These are phyloP conservation scores for Pleurotus citrinopileatus DNA, from an alignment of 768 basidiomycete genomes.

Conservation along the genomic window DNA sequence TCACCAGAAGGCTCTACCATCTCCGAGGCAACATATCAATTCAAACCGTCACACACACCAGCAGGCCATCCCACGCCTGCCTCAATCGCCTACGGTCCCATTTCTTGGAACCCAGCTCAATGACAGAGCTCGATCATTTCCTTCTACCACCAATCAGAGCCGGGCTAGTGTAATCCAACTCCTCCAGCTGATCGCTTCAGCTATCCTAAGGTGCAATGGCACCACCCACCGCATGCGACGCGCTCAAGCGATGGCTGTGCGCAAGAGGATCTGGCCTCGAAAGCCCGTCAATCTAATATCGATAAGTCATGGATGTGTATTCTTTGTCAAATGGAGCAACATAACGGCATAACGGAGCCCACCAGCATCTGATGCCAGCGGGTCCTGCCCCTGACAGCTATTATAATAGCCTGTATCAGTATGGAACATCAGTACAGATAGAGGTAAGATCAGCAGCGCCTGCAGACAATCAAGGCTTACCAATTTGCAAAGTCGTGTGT, in stretches of 20 bases:
- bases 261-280: not conserved
- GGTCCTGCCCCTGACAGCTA: not conserved
- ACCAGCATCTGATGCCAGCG: not conserved
- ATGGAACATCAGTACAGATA: not conserved
- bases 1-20: not conserved
- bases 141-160: not conserved
- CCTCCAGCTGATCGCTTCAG: not conserved
- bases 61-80: not conserved
- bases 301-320: conserved; percentile 3
- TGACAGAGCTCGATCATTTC: too few species aligned
- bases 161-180: not conserved
- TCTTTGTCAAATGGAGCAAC: conserved; percentile 5
- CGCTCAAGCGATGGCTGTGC: not conserved
- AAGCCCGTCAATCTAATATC: not conserved
- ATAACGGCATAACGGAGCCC: not conserved
- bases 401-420: not conserved
- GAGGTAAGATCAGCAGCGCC: not conserved
- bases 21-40: conserved; percentile 6
- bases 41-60: not conserved
- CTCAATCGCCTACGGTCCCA: not conserved
- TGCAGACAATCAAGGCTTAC: too few species aligned
- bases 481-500: too few species aligned
- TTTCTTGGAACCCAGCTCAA: not conserved
- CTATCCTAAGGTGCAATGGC: not conserved
- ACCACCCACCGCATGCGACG: not conserved